Evolutionary conservation across 768 basidiomycete species (phyloP).

Genomic region (Termitomyces sp.): DNA sequence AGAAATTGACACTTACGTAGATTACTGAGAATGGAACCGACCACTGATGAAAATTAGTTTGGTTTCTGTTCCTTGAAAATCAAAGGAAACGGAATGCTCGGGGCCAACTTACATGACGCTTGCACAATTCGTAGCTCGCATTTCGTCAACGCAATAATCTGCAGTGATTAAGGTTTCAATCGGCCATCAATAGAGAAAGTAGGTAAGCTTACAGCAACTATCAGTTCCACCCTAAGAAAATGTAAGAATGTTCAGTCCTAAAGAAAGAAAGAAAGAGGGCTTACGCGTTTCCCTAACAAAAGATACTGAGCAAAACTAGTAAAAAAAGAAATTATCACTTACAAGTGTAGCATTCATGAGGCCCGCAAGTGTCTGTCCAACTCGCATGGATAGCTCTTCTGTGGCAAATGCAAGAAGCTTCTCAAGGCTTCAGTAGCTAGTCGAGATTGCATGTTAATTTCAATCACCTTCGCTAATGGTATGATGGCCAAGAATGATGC

Average conservation of each 20-base stretch:
- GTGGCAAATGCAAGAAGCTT: constrained; percentile 81
- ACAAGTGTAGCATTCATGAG: constrained; percentile 83
- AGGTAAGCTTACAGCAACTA: constrained; percentile 59
- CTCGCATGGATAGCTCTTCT: constrained; percentile 75
- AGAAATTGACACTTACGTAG: constrained; percentile 44
- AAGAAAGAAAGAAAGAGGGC: constrained; percentile 9
- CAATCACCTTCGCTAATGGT: constrained; percentile 68
- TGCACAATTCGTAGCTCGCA: constrained; percentile 73
- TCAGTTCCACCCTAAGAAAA: constrained; percentile 53
- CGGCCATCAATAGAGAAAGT: background rate
- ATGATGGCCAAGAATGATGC: constrained; percentile 80
- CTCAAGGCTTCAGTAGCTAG: background rate
- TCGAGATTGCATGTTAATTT: background rate
- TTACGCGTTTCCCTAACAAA: constrained; percentile 43
- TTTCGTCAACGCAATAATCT: constrained; percentile 46
- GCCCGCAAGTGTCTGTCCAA: constrained; percentile 80
- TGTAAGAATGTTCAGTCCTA: background rate
- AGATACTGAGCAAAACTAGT: background rate
- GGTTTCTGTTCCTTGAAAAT: constrained; percentile 6
- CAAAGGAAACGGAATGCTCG: background rate
- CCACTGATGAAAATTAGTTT: constrained; percentile 38
- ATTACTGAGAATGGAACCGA: constrained; percentile 87
- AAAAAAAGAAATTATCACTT: constrained; percentile 12
- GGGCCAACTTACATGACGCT: constrained; percentile 58
- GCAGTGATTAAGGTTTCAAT: background rate